phyloP scores from a whole-genome alignment of 768 basidiomycete genomes.

The Cystobasidiopsis lactophilus region DNA sequence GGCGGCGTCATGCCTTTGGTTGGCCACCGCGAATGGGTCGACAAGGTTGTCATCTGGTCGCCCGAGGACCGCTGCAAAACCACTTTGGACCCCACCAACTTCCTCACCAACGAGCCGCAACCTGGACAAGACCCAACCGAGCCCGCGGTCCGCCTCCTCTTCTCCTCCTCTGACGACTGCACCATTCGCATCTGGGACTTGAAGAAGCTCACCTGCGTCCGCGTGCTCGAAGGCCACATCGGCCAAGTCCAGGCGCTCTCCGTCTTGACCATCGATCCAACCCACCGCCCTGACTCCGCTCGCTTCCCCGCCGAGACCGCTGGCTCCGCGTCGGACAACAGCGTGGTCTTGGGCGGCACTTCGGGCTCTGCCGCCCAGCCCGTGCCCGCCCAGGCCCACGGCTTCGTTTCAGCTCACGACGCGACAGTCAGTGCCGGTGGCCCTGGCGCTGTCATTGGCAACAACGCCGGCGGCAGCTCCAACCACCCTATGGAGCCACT shows the following conservation, averaged over 20 bases:
- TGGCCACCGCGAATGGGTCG: constrained; percentile 91
- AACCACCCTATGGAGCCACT: no score
- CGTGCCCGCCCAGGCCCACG: background rate
- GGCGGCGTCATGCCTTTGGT: constrained; percentile 45
- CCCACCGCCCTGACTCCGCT: background rate
- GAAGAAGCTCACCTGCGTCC: constrained; percentile 49
- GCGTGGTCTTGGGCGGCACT: no score
- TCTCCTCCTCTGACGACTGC: constrained; percentile 89
- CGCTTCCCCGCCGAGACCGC: background rate
- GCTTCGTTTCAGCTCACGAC: constrained; percentile 4
- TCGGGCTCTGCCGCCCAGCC: no score
- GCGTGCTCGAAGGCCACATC: constrained; percentile 68
- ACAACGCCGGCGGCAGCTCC: background rate
- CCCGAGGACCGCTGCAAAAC: constrained; percentile 28
- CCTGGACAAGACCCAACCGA: background rate
- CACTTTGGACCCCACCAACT: background rate
- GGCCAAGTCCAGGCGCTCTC: constrained; percentile 84
- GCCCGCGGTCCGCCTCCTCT: constrained; percentile 68
- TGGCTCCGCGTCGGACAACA: no score
- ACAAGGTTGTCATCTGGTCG: constrained; percentile 69
- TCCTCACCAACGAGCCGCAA: background rate
- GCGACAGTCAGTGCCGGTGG: background rate
- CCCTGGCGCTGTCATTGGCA: no score
- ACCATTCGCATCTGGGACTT: constrained; percentile 90
- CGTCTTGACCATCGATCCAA: constrained; percentile 36